Evolutionary conservation across 768 basidiomycete genomes (phyloP), one percentile per base, ranked within the genome.

Genomic region (Termitomyces eurrhizus): DNA sequence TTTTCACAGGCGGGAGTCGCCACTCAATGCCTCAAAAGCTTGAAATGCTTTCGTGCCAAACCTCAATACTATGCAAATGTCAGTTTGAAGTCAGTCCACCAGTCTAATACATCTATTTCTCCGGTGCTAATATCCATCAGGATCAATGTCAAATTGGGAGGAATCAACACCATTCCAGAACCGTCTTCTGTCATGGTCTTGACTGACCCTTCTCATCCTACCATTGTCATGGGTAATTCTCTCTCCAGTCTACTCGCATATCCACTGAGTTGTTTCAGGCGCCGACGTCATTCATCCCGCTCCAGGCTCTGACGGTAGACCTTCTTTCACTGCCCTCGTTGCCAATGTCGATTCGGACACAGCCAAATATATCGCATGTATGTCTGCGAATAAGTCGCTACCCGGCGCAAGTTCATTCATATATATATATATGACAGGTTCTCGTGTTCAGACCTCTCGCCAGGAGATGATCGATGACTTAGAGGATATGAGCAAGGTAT

Each of bases 281-380:
- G 91, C 91, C 18, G 90, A 93, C 69, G 90, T 90, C 33, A 90
- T 91, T 44, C 91, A 93, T 66, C 91, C 92, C 9, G 82, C 90
- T 7, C 90, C 92, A 21, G 90, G 90, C 9, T 82, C 89, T 0
- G 83, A 81, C n/a, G 89, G 86, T 18, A 83, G 86, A 4, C 92
- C 92, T 1, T 93, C 92, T 0, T 93, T 90, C 69, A 89, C 92
- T 0, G 80, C 90, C 7, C 75, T 94, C 7, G 92, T 93, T 18
- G 90, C 82, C 35, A 93, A 87, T 62, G 85, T 94, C 33, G 92
- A 94, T 69, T 83, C 83, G 0, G 83, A 87, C 58, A 83, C 81
- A 0, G 88, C 89, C 4, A 92, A 92, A 70, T 94, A 92, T 64
- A 74, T 80, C 36, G 78, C 79, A 24, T 73, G 75, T 75, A 52